phyloP scores from a whole-genome alignment of 2,329 filamentous ascomycete species.

The Blastomyces silverae region DNA sequence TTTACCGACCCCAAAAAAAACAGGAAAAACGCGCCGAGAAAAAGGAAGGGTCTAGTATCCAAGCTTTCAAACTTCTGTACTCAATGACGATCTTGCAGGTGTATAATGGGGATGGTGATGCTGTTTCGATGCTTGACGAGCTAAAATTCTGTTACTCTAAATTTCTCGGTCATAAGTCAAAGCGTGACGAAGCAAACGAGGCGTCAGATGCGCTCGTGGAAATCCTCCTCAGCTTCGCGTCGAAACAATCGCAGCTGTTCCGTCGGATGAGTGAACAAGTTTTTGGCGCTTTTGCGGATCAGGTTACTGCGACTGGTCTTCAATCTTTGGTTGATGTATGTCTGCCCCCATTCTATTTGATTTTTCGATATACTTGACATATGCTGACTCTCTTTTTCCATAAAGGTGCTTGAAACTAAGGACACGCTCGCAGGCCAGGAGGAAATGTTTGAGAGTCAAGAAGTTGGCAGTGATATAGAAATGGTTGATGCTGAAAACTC shows the following conservation, averaged over 20 bases:
- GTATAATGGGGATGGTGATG: constrained; percentile 83
- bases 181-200: constrained; percentile 45
- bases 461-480: constrained; percentile 34
- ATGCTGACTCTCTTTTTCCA: constrained; percentile 35
- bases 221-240: constrained; percentile 81
- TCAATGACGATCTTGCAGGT: constrained; percentile 79
- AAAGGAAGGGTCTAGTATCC: constrained; percentile 39
- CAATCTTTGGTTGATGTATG: constrained; percentile 51
- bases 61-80: constrained; percentile 72
- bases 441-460: constrained; percentile 70
- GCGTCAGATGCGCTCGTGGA: constrained; percentile 71
- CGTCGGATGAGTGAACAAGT: constrained; percentile 81
- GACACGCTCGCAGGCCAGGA: constrained; percentile 79
- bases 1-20: constrained; percentile 27
- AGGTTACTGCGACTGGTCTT: constrained; percentile 67
- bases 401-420: constrained; percentile 64
- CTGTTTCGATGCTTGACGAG: constrained; percentile 73
- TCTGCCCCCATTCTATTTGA: background rate
- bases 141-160: constrained; percentile 68
- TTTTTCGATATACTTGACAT: background rate
- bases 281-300: constrained; percentile 71
- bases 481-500: constrained; percentile 29
- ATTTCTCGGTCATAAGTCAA: constrained; percentile 47
- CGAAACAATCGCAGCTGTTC: constrained; percentile 76
- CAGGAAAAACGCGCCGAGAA: constrained; percentile 49